Base-by-base conservation (phyloP, 257 asterid genomes). In the Capsicum chinense region DNA sequence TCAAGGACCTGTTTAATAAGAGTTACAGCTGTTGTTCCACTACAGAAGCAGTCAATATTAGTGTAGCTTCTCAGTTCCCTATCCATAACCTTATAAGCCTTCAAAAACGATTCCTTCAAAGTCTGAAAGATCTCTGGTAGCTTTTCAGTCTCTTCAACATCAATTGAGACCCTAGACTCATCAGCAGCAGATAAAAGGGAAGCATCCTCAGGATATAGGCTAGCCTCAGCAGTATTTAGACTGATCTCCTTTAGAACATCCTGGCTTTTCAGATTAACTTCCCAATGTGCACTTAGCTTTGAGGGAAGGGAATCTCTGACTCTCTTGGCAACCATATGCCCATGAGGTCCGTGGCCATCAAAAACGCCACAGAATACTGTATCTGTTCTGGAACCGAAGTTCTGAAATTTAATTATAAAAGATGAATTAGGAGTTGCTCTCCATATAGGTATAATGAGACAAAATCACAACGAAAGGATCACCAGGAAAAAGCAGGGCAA, bases 11-110 rank as follows among this genome's bases (percentile, higher is more conserved):
- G 97, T 91, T 94, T 95, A 86, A 95, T 94, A 74, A 95, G 84
- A n/a, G 99, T 92, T 69, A 95, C 97, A 44, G 97, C 97, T 7
- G 99, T 94, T 70, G 99, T 94, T 88, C 99, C 99, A 74, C 99
- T 95, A 91, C 99, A 94, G 91, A 90, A 95, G 90, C 97, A 91
- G 88, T 95, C 97, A 66, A 94, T 90, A 85, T 89, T 92, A 52
- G 93, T 79, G 58, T 88, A 79, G 92, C 88, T 87, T 89, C 90
- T 95, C 88, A 95, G 86, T 86, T 95, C 99, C 85, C 94, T 90
- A 80, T 95, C 99, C 99, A 93, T 93, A 87, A 92, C 91, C 90
- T 89, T 93, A 89, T 84, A 95, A 83, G 99, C 95, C 93, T 92
- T 93, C 79, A 94, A 86, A 87, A 95, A 94, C 69, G 97, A 93